These are phyloP conservation scores for Phytophthora palmivora DNA, from an alignment of 352 stramenopile genomes.

Conservation along the genomic window DNA sequence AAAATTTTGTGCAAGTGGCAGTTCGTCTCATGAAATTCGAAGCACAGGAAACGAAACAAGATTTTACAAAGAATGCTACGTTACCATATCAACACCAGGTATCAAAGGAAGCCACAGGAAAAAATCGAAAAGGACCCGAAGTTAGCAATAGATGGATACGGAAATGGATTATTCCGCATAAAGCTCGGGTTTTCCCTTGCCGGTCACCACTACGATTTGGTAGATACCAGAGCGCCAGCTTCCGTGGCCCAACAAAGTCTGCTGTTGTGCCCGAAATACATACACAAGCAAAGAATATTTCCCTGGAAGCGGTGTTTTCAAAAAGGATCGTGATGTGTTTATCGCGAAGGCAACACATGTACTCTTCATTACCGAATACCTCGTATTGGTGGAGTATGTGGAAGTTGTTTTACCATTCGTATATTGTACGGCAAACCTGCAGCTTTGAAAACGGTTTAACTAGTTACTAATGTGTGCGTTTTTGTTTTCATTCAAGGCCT, in stretches of 20 bases:
- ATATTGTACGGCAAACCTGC: conserved; percentile 31
- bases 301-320: conserved; percentile 18
- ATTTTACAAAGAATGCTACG: too few species aligned
- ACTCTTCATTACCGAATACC: conserved; percentile 49
- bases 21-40: conserved; percentile 3
- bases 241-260: too few species aligned
- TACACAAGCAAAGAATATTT: neutral
- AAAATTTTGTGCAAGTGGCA: conserved; percentile 31
- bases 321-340: conserved; percentile 29
- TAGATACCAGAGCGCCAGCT: too few species aligned
- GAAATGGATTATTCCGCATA: conserved; percentile 4
- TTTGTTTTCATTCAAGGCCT: conserved; percentile 6
- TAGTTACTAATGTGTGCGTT: neutral
- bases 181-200: conserved; percentile 8
- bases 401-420: conserved; percentile 46
- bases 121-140: neutral
- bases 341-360: conserved; percentile 33
- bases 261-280: neutral
- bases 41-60: too few species aligned
- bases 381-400: conserved; percentile 48
- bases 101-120: neutral
- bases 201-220: neutral
- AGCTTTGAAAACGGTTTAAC: neutral
- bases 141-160: neutral
- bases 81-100: too few species aligned